These are phyloP conservation scores for Ogataea saltuana DNA, from an alignment of 805 yeast species.

Conservation along the genomic window DNA sequence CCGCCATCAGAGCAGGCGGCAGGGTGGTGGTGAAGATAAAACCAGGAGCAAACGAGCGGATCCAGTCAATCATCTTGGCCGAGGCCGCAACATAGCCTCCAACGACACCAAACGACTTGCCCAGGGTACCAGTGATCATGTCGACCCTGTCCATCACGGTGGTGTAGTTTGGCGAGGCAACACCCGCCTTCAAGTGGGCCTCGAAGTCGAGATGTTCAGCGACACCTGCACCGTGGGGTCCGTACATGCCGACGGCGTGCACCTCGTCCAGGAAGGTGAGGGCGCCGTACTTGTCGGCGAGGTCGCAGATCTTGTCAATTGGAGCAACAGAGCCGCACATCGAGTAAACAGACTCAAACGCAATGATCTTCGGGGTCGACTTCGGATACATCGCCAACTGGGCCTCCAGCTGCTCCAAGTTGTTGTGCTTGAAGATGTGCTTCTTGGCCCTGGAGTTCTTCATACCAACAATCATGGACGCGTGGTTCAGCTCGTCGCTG, in stretches of 20 bases:
- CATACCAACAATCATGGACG: slow-evolving; percentile 97
- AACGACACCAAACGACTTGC: slow-evolving; percentile 94
- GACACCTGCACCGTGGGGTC: slow-evolving; percentile 99
- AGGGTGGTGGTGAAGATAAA: slow-evolving; percentile 95
- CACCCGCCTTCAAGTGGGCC: slow-evolving; percentile 69
- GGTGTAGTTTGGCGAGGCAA: slow-evolving; percentile 48
- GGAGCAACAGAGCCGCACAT: slow-evolving; percentile 99
- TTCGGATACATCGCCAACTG: slow-evolving; percentile 78
- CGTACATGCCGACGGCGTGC: slow-evolving; percentile 98
- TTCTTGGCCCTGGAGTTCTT: slow-evolving; percentile 85
- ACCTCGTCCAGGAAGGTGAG: slow-evolving; percentile 96
- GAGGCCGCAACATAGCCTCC: slow-evolving; percentile 98
- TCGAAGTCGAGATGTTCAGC: slow-evolving; percentile 95
- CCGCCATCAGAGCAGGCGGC: slow-evolving; percentile 98
- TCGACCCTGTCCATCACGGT: slow-evolving; percentile 89
- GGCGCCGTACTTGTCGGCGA: slow-evolving; percentile 98
- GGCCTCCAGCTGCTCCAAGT: slow-evolving; percentile 78
- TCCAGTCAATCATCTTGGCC: slow-evolving; percentile 83
- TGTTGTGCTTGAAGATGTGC: slow-evolving; percentile 90
- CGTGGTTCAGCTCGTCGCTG: slow-evolving; percentile 92
- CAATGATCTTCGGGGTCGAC: slow-evolving; percentile 90
- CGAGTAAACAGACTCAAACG: slow-evolving; percentile 95
- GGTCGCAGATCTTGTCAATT: slow-evolving; percentile 85
- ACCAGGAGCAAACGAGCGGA: slow-evolving; percentile 95
- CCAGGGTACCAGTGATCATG: slow-evolving; percentile 95